A percentile compares a stretch with the other conserved stretches of the same genome.
phyloP scores from a whole-genome alignment of 2,329 filamentous ascomycete genomes.

The Lecanicillium sp. region DNA sequence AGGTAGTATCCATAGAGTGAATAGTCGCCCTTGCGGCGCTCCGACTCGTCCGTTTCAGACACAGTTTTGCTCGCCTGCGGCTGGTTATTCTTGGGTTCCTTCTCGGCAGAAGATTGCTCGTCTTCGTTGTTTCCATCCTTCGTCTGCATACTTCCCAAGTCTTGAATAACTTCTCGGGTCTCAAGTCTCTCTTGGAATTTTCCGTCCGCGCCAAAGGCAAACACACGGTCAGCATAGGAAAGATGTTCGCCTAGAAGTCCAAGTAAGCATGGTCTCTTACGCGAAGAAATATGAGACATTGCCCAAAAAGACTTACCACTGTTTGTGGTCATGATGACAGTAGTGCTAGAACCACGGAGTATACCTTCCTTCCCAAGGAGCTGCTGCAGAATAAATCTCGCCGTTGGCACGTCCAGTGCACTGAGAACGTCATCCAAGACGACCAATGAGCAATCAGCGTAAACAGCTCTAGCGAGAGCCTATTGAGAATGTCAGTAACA shows the following conservation, averaged over 20 bases:
- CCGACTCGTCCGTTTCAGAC: too few species aligned
- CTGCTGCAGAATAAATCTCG: background rate
- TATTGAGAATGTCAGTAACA: background rate
- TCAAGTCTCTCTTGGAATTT: too few species aligned
- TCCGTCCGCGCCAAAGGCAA: background rate
- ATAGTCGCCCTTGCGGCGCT: background rate
- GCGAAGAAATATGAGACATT: background rate
- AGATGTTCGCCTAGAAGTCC: background rate
- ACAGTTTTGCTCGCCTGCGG: too few species aligned
- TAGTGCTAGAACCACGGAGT: constrained; percentile 6
- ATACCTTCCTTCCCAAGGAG: constrained; percentile 7
- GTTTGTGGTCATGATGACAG: constrained; percentile 8
- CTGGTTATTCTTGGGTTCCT: too few species aligned
- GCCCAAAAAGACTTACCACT: constrained; percentile 1
- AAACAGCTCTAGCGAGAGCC: constrained; percentile 5
- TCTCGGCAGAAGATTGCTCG: too few species aligned
- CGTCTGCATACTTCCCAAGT: too few species aligned
- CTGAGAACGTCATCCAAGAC: constrained; percentile 11
- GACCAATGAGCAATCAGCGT: constrained; percentile 2
- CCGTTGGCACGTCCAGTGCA: constrained; percentile 8
- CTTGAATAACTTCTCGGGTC: too few species aligned
- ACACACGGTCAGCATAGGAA: constrained; percentile 1
- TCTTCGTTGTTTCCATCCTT: too few species aligned
- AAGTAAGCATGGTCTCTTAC: background rate
- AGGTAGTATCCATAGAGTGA: constrained; percentile 4